A percentile compares a stretch with the other conserved stretches of the same genome.
These are phyloP conservation scores for Isatis lusitanica DNA, from an alignment of 441 rosid genomes.

Conservation along the genomic window DNA sequence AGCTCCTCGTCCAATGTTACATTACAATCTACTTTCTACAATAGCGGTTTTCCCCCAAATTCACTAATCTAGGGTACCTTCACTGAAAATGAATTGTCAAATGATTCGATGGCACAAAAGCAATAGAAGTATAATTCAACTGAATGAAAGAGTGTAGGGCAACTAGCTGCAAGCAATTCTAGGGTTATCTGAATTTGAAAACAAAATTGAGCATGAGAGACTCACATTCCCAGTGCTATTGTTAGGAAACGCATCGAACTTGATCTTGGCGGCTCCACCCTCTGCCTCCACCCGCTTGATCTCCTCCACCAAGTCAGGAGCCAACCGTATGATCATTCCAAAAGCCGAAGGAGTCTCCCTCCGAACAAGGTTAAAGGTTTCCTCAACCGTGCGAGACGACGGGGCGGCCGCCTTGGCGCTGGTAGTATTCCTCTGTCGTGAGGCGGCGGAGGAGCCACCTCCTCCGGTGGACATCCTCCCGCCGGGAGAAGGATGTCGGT, in stretches of 20 bases:
- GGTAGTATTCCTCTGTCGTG: conserved; percentile 38
- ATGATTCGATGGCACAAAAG: not conserved
- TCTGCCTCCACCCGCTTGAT: conserved; percentile 76
- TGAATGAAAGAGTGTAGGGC: not conserved
- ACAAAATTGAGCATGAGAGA: not conserved
- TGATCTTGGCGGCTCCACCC: conserved; percentile 76
- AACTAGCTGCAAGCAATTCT: conserved; percentile 14
- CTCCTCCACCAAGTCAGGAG: conserved; percentile 93
- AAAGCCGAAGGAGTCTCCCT: conserved; percentile 67
- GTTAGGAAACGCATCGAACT: conserved; percentile 72
- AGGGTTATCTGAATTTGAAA: not conserved
- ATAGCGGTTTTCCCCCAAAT: conserved; percentile 7
- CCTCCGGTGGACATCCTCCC: conserved; percentile 50
- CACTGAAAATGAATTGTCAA: not conserved
- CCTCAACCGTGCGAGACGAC: conserved; percentile 48
- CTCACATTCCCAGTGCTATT: conserved; percentile 82
- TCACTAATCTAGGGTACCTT: conserved; percentile 22
- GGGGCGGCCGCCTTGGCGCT: conserved; percentile 31
- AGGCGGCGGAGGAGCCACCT: conserved; percentile 35
- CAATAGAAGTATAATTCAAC: not conserved
- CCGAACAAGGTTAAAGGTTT: conserved; percentile 67
- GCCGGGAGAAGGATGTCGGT: conserved; percentile 49
- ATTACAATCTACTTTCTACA: not conserved
- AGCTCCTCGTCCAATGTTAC: not conserved
- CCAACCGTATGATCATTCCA: conserved; percentile 76